These are phyloP conservation scores for Rhodotorula sp. DNA, from an alignment of 1,284 basidiomycete species.

Conservation along the genomic window DNA sequence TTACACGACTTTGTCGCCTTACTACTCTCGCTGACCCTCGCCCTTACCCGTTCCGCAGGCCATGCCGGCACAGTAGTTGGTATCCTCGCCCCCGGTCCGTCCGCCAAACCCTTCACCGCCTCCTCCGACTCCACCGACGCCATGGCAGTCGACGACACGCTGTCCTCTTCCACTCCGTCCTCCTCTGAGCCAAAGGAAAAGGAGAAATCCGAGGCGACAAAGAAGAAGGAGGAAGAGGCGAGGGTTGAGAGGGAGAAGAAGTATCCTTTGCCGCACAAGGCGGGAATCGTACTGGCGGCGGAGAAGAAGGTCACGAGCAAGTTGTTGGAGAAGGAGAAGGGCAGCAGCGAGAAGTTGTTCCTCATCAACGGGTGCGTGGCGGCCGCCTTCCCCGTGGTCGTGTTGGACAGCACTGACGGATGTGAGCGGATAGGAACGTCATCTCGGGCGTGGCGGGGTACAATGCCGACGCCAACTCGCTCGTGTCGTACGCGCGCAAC, in stretches of 20 bases:
- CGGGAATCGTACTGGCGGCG: slow-evolving; percentile 91
- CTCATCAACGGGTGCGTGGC: slow-evolving; percentile 67
- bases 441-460: slow-evolving; percentile 92
- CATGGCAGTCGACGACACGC: slow-evolving; percentile 41
- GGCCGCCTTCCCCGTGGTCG: no score
- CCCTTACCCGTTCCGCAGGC: slow-evolving; percentile 10
- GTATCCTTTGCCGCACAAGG: slow-evolving; percentile 40
- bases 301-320: slow-evolving; percentile 99
- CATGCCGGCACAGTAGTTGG: slow-evolving; percentile 47
- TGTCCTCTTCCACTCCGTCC: slow-evolving; percentile 14
- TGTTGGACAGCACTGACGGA: not conserved
- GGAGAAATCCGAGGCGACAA: slow-evolving; percentile 36
- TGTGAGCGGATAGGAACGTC: slow-evolving; percentile 68
- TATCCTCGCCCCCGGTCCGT: slow-evolving; percentile 45
- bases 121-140: slow-evolving; percentile 35
- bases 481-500: slow-evolving; percentile 90
- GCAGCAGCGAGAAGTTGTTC: slow-evolving; percentile 97
- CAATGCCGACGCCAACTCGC: slow-evolving; percentile 95
- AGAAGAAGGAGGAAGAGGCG: slow-evolving; percentile 43
- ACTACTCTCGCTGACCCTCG: not conserved
- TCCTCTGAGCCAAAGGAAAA: slow-evolving; percentile 20
- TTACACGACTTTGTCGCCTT: not conserved
- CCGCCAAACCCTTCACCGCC: slow-evolving; percentile 38
- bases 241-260: slow-evolving; percentile 39
- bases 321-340: slow-evolving; percentile 89